Evolutionary conservation across 345 rosid genomes (phyloP).

Genomic region (Acer negundo): DNA sequence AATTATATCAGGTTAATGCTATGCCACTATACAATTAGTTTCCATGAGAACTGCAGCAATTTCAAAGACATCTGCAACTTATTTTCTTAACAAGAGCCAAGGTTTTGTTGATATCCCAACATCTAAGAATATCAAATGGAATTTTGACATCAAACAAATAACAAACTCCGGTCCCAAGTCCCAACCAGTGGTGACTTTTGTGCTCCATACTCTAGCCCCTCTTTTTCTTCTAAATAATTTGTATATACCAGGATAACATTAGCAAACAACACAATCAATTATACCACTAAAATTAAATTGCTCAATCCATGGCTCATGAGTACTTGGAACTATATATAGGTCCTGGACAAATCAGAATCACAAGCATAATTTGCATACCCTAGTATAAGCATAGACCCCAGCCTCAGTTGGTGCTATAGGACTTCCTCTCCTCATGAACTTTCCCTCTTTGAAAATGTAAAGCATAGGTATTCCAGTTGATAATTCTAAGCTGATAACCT

Average conservation of each 20-base stretch:
- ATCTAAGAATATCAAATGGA: not conserved
- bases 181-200: not conserved
- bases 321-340: not conserved
- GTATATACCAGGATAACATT: not conserved
- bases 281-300: not conserved
- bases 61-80: not conserved
- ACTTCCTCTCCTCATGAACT: conserved; percentile 87
- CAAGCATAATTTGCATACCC: conserved; percentile 44
- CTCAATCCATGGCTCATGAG: not conserved
- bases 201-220: not conserved
- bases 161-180: not conserved
- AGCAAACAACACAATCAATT: not conserved
- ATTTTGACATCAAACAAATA: not conserved
- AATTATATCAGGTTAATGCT: no score
- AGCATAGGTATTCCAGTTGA: conserved; percentile 97
- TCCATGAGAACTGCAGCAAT: not conserved
- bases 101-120: not conserved
- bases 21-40: not conserved
- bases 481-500: conserved; percentile 83
- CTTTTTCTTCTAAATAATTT: not conserved
- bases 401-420: conserved; percentile 88
- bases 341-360: conserved; percentile 3
- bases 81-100: not conserved
- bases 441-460: conserved; percentile 86
- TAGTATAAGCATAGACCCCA: conserved; percentile 94